Conservation (phyloP, 805 yeast genomes). For the Danielia reshetovae region DNA sequence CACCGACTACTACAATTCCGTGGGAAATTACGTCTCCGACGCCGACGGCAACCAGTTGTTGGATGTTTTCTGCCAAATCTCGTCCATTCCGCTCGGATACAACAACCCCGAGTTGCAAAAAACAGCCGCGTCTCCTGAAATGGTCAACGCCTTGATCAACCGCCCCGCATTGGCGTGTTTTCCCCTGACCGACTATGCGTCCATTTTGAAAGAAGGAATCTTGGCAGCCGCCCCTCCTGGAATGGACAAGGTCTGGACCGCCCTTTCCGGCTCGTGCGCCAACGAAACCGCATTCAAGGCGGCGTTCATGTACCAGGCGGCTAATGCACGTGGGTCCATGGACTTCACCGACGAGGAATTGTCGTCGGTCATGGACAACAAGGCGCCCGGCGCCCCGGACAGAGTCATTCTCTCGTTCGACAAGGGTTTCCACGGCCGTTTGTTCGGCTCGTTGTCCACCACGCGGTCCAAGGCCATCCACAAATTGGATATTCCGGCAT, state of each 20-base stretch:
- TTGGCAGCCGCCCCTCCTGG: conserved; percentile 66
- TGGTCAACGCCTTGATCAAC: conserved; percentile 39
- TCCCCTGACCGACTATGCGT: conserved; percentile 56
- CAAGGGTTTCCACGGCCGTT: conserved; percentile 54
- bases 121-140: conserved; percentile 37
- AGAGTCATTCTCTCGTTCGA: conserved; percentile 51
- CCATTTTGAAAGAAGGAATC: conserved; percentile 46
- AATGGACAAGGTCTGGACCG: conserved; percentile 57
- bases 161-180: conserved; percentile 50
- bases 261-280: conserved; percentile 65
- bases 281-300: conserved; percentile 71
- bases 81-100: conserved; percentile 42
- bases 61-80: conserved; percentile 41
- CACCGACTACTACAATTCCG: conserved; percentile 34
- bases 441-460: conserved; percentile 53
- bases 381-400: conserved; percentile 51
- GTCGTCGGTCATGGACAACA: conserved; percentile 45
- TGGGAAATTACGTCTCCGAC: conserved; percentile 40
- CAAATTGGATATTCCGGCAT: conserved; percentile 57
- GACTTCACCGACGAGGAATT: conserved; percentile 46
- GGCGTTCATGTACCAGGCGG: conserved; percentile 62
- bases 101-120: conserved; percentile 38
- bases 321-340: conserved; percentile 46
- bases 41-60: conserved; percentile 39
- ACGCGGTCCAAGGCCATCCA: conserved; percentile 56